Evolutionary conservation across 805 yeast species (phyloP), one percentile per base, ranked within the genome.

Genomic region (Suhomyces sp.): DNA sequence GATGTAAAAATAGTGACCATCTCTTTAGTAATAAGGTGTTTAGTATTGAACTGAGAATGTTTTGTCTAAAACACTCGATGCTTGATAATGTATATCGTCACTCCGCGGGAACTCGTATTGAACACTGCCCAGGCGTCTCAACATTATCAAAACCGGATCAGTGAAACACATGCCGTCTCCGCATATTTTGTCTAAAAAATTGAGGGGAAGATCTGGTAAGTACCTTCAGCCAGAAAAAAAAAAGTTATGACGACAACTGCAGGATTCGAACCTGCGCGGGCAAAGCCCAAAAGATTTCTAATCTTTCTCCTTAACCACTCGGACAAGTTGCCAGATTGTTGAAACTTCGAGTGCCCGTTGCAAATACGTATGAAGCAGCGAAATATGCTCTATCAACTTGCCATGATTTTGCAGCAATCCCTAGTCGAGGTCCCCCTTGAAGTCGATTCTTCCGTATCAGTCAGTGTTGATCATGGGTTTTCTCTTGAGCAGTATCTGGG

Each of bases 261-360:
- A 73, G 77, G 77, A 73, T 65, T 72, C 78, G 77, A 73, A 73
- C 78, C 78, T 73, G 76, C 76, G 77, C 76, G 77, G 77, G 78
- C 77, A 66, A 59, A 72, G 75, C 77, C 77, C 77, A 72, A 73
- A 72, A 73, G 77, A 72, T 72, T 73, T 73, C 76, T 66, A 73
- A 70, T 72, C 76, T 72, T 72, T 72, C 76, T 72, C 76, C 77
- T 72, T 72, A 72, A 72, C 77, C 77, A 64, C 76, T 72, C 77
- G 76, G 77, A 71, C 76, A 72, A 71, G 76, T 71, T 71, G 76
- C 76, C 77, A 38, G 12, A 24, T 13, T 12, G 9, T 10, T 45
- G 27, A n/a, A 26, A 4, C 1, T 22, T 12, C 6, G 12, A 4
- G n/a, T 3, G 5, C 4, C 4, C 12, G 29, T 27, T 27, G 12